Conservation (phyloP, 345 rosid genomes). For the Bruguiera parviflora region DNA sequence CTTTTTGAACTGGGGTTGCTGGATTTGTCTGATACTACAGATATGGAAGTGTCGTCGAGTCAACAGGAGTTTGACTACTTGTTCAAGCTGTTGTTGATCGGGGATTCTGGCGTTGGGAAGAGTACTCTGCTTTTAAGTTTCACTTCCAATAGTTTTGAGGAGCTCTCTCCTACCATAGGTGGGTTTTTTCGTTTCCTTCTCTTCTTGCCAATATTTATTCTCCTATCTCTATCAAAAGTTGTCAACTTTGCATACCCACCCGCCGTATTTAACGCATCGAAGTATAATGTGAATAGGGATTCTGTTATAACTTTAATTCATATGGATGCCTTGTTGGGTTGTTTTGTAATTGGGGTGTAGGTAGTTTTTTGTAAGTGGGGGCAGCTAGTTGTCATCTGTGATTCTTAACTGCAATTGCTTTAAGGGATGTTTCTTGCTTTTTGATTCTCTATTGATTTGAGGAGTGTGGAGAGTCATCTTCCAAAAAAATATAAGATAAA, state of each 20-base stretch:
- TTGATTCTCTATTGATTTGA: too few species aligned
- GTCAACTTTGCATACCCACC: neutral
- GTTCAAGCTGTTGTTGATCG: constrained; percentile 27
- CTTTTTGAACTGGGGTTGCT: neutral
- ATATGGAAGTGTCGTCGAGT: constrained; percentile 58
- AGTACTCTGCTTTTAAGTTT: constrained; percentile 26
- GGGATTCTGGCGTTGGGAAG: constrained; percentile 29
- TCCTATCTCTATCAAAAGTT: neutral
- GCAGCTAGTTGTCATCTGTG: too few species aligned
- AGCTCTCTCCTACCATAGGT: constrained; percentile 30
- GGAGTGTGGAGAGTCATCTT: too few species aligned
- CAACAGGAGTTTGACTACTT: constrained; percentile 43
- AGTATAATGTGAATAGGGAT: too few species aligned
- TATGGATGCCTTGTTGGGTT: too few species aligned
- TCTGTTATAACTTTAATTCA: too few species aligned
- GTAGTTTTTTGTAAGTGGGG: too few species aligned
- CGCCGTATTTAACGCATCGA: too few species aligned
- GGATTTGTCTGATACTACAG: neutral
- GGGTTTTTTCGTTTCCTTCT: neutral
- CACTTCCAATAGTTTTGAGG: constrained; percentile 25
- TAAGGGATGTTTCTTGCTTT: too few species aligned
- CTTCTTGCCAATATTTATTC: constrained; percentile 24
- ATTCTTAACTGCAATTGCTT: too few species aligned
- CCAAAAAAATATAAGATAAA: too few species aligned
- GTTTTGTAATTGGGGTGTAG: too few species aligned